Evolutionary conservation across 805 yeast species (phyloP).

Genomic region (Candida maltosa): DNA sequence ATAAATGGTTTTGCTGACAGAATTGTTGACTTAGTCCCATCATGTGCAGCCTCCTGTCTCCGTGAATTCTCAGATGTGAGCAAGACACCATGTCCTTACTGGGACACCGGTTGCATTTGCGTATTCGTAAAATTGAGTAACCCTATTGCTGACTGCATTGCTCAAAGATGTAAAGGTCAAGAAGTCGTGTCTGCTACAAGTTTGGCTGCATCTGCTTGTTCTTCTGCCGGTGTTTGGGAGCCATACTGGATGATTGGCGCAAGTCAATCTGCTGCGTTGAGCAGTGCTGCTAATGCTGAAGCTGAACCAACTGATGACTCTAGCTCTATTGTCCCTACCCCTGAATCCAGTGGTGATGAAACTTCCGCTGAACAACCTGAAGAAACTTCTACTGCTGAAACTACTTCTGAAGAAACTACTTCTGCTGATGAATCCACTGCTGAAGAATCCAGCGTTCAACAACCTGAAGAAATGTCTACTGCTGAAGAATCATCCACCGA

Average conservation of each 20-base stretch:
- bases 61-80: slow-evolving; percentile 23
- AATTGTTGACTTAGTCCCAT: slow-evolving; percentile 29
- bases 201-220: slow-evolving; percentile 24
- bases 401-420: slow-evolving; percentile 2
- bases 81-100: slow-evolving; percentile 47
- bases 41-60: slow-evolving; percentile 40
- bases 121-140: slow-evolving; percentile 34
- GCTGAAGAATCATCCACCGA: slow-evolving; percentile 6
- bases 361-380: slow-evolving; percentile 5
- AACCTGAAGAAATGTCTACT: slow-evolving; percentile 1
- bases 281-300: slow-evolving; percentile 18
- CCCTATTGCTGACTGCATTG: slow-evolving; percentile 35
- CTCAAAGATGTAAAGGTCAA: slow-evolving; percentile 29
- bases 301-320: slow-evolving; percentile 11
- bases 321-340: background rate
- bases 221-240: slow-evolving; percentile 19
- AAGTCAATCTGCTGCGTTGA: slow-evolving; percentile 11
- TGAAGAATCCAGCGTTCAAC: background rate
- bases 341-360: slow-evolving; percentile 2
- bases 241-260: slow-evolving; percentile 29
- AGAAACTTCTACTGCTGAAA: slow-evolving; percentile 3
- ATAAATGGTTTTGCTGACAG: slow-evolving; percentile 36
- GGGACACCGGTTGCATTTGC: slow-evolving; percentile 44
- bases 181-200: slow-evolving; percentile 26
- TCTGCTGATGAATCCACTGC: slow-evolving; percentile 2